phyloP scores from a whole-genome alignment of 2,329 filamentous ascomycete genomes.

The Cucurbitaria berberidis region DNA sequence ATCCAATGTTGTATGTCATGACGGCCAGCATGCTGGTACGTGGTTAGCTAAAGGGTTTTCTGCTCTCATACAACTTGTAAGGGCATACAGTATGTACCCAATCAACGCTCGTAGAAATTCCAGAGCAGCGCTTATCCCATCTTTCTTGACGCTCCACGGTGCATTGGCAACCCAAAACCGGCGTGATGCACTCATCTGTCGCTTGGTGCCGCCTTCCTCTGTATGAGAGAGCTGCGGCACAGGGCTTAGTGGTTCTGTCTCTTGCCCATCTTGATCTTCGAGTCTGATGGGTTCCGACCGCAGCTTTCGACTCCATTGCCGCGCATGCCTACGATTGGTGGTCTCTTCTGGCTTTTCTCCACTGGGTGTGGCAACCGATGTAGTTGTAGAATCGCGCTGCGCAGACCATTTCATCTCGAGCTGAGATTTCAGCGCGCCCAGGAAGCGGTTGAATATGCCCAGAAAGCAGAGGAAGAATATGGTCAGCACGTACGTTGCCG shows the following conservation, averaged over 20 bases:
- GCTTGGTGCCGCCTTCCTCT: background rate
- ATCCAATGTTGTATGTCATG: conserved; percentile 42
- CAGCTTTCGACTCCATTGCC: conserved; percentile 23
- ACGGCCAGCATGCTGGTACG: conserved; percentile 37
- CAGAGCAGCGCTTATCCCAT: conserved; percentile 25
- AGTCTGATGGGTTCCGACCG: conserved; percentile 9
- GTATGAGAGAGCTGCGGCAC: background rate
- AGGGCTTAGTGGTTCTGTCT: conserved; percentile 28
- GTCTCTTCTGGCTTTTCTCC: conserved; percentile 2
- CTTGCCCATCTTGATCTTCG: conserved; percentile 16
- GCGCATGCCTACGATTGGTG: conserved; percentile 7
- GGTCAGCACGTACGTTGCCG: conserved; percentile 30
- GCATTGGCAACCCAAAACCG: conserved; percentile 27
- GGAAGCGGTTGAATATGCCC: conserved; percentile 39
- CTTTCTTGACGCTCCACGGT: conserved; percentile 27
- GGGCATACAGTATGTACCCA: conserved; percentile 37
- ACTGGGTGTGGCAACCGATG: background rate
- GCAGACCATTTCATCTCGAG: conserved; percentile 30
- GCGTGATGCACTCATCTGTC: background rate
- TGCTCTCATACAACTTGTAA: background rate
- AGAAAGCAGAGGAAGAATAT: conserved; percentile 37
- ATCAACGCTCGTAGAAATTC: conserved; percentile 35
- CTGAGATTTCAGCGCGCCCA: conserved; percentile 35
- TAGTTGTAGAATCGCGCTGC: background rate
- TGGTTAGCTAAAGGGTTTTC: background rate